Base-by-base conservation (phyloP, 768 basidiomycete genomes). In the Lactarius akahatsu region DNA sequence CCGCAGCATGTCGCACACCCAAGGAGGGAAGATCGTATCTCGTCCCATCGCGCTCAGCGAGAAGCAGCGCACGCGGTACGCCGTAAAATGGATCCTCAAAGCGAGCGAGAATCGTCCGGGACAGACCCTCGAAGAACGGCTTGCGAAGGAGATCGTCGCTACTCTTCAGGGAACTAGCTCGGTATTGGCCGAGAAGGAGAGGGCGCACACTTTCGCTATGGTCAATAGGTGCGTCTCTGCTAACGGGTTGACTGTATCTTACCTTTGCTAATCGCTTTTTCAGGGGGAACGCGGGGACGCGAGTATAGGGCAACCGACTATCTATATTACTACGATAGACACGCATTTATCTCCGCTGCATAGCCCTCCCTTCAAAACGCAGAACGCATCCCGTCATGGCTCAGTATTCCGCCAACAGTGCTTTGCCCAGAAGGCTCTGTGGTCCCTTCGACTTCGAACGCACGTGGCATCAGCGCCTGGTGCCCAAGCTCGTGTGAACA, bases 141-240 rank as follows among this genome's bases (percentile, higher is more conserved):
- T 96, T 67, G 94, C 94, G 36, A 80, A 85, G 73, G 93, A 96
- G 78, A 78, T 95, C 38, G 80, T 97, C 54, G 82, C 80, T 0
- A 83, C 92, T 23, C 70, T 92, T n/a, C 79, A 89, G 71, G 86
- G 86, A 20, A 81, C 83, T 4, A 85, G 85, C 54, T 73, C 79
- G 20, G 88, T 85, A 38, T 73, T 92, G 65, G 81, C 80, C 59
- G 82, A 82, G 75, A 89, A 92, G 76, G 78, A 80, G 68, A 81
- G 85, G 57, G 72, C 83, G 50, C 93, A 94, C 73, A 83, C 79
- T 70, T 71, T 83, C 62, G 94, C 90, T 1, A 88, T 90, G 82
- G 82, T 89, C 34, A 91, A 91, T 74, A 86, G 91, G 91, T 91
- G 62, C 66, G 89, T 79, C 13, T 23, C 13, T 26, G 16, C 15